Evolutionary conservation across 1,284 basidiomycete genomes (phyloP).

Genomic region (Laetiporus sulphureus): DNA sequence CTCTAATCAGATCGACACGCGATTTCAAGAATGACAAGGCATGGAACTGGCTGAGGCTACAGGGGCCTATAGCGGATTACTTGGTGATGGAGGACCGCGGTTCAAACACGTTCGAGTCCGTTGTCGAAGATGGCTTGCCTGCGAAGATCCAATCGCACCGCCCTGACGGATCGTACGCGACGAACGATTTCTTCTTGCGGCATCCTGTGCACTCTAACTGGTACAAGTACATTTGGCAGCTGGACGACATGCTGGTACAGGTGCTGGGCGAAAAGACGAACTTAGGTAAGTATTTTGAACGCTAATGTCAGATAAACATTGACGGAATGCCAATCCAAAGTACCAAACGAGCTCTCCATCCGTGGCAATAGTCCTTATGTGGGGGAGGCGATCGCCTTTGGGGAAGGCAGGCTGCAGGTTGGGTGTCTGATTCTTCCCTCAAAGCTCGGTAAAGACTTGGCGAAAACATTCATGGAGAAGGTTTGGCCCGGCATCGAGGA

Average conservation of each 20-base stretch:
- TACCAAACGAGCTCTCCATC: slow-evolving; percentile 37
- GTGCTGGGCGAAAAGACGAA: slow-evolving; percentile 53
- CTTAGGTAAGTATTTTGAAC: slow-evolving; percentile 26
- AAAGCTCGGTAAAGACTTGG: slow-evolving; percentile 32
- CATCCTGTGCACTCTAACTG: slow-evolving; percentile 35
- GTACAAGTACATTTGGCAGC: slow-evolving; percentile 50
- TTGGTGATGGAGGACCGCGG: slow-evolving; percentile 39
- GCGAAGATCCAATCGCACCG: slow-evolving; percentile 47
- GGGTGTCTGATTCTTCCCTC: slow-evolving; percentile 54
- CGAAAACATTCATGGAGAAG: slow-evolving; percentile 31
- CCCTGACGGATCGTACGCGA: slow-evolving; percentile 52
- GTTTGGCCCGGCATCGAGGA: slow-evolving; percentile 43
- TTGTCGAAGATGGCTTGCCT: slow-evolving; percentile 50
- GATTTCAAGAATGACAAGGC: slow-evolving; percentile 46
- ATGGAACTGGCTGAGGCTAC: slow-evolving; percentile 52
- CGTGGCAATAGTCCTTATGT: slow-evolving; percentile 38
- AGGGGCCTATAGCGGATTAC: slow-evolving; percentile 29
- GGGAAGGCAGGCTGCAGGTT: slow-evolving; percentile 43
- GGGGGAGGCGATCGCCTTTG: slow-evolving; percentile 50
- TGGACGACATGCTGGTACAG: slow-evolving; percentile 54
- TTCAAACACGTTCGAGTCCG: slow-evolving; percentile 42
- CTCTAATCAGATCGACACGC: slow-evolving; percentile 45
- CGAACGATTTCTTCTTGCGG: slow-evolving; percentile 49
- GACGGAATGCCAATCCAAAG: no score
- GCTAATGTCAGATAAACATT: no score